A percentile compares a stretch with the other conserved stretches of the same genome.
Evolutionary conservation across 2,329 filamentous ascomycete genomes (phyloP).

Genomic region (Endoconidiophora polonica): DNA sequence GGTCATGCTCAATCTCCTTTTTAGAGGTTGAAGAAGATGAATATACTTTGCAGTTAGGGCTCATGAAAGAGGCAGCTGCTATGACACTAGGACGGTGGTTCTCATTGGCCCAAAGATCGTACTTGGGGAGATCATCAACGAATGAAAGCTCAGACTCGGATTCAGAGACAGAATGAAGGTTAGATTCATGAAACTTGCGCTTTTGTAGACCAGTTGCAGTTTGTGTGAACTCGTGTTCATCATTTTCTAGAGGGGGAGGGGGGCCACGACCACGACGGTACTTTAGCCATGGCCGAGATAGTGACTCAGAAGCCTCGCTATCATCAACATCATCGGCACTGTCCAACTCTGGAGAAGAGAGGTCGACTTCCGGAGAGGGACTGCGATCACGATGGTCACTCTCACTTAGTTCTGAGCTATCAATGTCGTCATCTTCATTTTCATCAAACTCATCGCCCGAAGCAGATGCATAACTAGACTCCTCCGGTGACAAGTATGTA

Average conservation of each 20-base stretch:
- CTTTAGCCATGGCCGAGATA: conserved; percentile 24
- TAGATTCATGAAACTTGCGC: conserved; percentile 37
- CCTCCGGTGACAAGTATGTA: conserved; percentile 66
- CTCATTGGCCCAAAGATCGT: conserved; percentile 14
- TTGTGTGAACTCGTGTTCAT: conserved; percentile 93
- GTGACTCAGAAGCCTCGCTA: conserved; percentile 31
- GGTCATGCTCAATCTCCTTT: conserved; percentile 26
- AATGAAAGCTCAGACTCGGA: conserved; percentile 21
- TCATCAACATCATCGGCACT: conserved; percentile 37
- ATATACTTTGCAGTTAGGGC: conserved; percentile 13
- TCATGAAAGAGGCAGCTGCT: conserved; percentile 18
- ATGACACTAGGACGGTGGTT: conserved; percentile 19
- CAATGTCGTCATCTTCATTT: conserved; percentile 34
- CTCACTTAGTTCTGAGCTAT: conserved; percentile 36
- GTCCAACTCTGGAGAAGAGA: conserved; percentile 76
- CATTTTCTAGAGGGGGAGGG: conserved; percentile 78
- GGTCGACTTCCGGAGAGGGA: conserved; percentile 81
- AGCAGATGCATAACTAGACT: conserved; percentile 51
- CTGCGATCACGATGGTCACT: conserved; percentile 48
- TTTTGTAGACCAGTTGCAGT: conserved; percentile 73
- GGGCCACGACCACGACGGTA: conserved; percentile 41
- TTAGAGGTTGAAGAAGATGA: conserved; percentile 14
- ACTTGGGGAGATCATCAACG: conserved; percentile 24
- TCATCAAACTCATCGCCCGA: conserved; percentile 14
- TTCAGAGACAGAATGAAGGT: conserved; percentile 13